phyloP scores from a whole-genome alignment of 2,329 filamentous ascomycete species.

The Sporothrix sp. region DNA sequence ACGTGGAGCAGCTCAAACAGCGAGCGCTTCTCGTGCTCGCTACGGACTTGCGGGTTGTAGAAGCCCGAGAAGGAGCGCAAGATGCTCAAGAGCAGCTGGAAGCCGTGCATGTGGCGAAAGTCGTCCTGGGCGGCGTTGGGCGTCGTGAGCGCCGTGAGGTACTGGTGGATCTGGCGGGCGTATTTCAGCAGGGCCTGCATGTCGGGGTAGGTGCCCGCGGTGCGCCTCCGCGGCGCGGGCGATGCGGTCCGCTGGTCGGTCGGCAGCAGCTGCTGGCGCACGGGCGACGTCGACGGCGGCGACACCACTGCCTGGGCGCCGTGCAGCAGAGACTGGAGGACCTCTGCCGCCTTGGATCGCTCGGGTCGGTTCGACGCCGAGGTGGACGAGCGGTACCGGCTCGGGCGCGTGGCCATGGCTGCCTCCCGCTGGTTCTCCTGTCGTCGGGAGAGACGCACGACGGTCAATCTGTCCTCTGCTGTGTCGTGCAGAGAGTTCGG shows the following conservation, averaged over 20 bases:
- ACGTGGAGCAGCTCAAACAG: constrained; percentile 62
- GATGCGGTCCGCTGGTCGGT: background rate
- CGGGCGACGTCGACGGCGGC: constrained; percentile 6
- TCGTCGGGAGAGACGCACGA: too few species aligned
- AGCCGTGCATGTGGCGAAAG: constrained; percentile 72
- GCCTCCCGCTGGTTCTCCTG: too few species aligned
- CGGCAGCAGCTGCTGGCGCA: constrained; percentile 1
- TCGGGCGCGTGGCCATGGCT: constrained; percentile 31
- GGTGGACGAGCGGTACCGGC: constrained; percentile 56
- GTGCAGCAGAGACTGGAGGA: constrained; percentile 47
- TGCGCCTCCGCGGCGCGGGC: constrained; percentile 19
- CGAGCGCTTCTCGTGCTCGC: constrained; percentile 50
- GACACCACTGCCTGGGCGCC: constrained; percentile 30
- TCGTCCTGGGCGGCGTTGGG: constrained; percentile 57
- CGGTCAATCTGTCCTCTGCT: background rate
- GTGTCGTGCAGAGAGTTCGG: background rate
- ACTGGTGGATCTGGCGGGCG: constrained; percentile 57
- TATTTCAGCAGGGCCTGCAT: constrained; percentile 41
- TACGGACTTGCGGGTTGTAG: constrained; percentile 59
- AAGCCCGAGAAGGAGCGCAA: constrained; percentile 63
- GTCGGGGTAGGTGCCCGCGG: constrained; percentile 35
- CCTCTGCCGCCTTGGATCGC: constrained; percentile 52
- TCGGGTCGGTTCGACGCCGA: constrained; percentile 45
- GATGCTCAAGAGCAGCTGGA: constrained; percentile 61
- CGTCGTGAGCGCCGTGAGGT: constrained; percentile 39